Evolutionary conservation across 169 alveolate genomes (phyloP).

Genomic region (Cryptosporidium bovis): DNA sequence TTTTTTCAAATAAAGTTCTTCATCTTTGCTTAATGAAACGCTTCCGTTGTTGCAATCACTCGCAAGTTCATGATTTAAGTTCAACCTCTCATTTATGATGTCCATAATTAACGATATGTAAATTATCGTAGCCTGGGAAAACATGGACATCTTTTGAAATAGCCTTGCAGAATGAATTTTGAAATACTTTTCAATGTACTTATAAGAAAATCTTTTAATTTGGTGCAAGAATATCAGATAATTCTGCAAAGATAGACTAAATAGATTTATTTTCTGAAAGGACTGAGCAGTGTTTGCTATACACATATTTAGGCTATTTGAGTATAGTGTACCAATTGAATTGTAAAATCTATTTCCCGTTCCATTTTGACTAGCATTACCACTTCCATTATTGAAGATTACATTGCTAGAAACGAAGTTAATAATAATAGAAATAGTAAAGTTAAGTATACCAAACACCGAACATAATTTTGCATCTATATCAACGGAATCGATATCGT

Average conservation of each 20-base stretch:
- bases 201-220: constrained; percentile 3
- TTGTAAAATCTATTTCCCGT: constrained; percentile 1
- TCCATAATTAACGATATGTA: constrained; percentile 23
- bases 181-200: constrained; percentile 28
- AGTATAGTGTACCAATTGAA: background rate
- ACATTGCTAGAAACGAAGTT: constrained; percentile 21
- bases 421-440: constrained; percentile 33
- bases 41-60: background rate
- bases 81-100: constrained; percentile 23
- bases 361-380: constrained; percentile 1
- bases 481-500: background rate
- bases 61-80: background rate
- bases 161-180: constrained; percentile 62
- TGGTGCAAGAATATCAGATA: constrained; percentile 6
- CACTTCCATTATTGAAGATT: constrained; percentile 2
- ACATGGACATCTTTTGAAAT: constrained; percentile 49
- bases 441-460: background rate
- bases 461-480: background rate
- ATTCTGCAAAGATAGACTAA: constrained; percentile 22
- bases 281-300: constrained; percentile 55
- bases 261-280: constrained; percentile 33
- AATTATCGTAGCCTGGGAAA: constrained; percentile 23
- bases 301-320: constrained; percentile 11
- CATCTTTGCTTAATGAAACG: background rate
- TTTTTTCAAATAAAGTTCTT: background rate